Evolutionary conservation across 495 filamentous ascomycete genomes (phyloP).

Genomic region (Xylaria scruposa): DNA sequence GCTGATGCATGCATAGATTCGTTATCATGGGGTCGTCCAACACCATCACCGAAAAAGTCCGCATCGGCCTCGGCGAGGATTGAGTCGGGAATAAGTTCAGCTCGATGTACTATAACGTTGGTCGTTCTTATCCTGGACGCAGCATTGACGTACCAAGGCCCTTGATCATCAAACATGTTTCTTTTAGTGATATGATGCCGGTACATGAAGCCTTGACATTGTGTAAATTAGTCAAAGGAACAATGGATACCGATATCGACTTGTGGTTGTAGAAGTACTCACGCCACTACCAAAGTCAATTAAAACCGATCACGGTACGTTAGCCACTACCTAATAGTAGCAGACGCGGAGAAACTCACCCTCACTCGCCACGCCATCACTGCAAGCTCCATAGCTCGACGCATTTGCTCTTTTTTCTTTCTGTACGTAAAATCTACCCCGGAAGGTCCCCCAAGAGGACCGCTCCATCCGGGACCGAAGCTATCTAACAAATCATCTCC

Average conservation of each 20-base stretch:
- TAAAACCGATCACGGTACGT: neutral
- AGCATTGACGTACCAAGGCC: neutral
- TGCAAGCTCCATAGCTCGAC: neutral
- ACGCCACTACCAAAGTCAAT: conserved; percentile 4
- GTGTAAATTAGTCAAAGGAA: neutral
- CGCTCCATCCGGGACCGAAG: neutral
- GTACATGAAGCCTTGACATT: neutral
- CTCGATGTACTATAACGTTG: neutral
- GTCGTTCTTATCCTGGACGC: rapidly evolving
- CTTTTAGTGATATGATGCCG: neutral
- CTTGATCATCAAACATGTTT: neutral
- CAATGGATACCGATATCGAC: neutral
- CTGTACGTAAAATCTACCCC: neutral
- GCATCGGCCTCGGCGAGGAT: neutral
- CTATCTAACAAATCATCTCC: neutral
- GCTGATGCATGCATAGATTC: neutral
- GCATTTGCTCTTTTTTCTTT: neutral
- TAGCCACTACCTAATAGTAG: neutral
- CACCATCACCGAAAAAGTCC: neutral
- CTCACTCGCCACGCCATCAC: neutral
- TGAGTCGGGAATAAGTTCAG: neutral
- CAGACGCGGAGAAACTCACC: neutral
- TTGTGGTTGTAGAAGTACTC: neutral
- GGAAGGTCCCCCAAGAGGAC: no score
- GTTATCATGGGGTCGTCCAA: neutral